Base-by-base conservation (phyloP, 2,329 filamentous ascomycete species). In the Monilinia aucupariae region DNA sequence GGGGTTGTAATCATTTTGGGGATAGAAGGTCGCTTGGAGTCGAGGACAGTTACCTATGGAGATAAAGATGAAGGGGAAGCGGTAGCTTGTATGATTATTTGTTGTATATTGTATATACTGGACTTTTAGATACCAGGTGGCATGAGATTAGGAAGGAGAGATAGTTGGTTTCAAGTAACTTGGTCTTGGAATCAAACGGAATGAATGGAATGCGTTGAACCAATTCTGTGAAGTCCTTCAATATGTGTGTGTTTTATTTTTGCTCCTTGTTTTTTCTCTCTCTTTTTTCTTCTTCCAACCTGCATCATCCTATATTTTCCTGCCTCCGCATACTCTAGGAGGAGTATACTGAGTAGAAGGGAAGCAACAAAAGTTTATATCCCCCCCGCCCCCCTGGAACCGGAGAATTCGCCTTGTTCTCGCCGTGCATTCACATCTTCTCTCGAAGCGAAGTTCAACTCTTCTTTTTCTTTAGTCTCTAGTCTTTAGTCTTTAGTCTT, bases 1-100 rank as follows among this genome's bases (percentile, higher is more conserved):
- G 52, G 54, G 25, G 54, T 47, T 56, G 54, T 56, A 56, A 47
- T 56, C 47, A 47, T 47, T 47, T 56, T 47, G 54, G 30, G 43
- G 30, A 56, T 47, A 20, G 4, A 8, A 15, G 20, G 25, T 47
- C 27, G 30, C 30, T 47, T 30, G n/a, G 41, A 56, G 20, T 20
- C 12, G 5, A 30, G 27, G 8, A 10, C 6, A 47, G 4, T 47
- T 56, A 47, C 27, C 47, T 56, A 56, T 47, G 54, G 54, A 27
- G n/a, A 34, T 17, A 41, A n/a, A 20, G 39, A 34, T 25, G 17
- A 32, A 17, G n/a, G 20, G n/a, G n/a, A 56, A 56, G n/a, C 30
- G n/a, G 27, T 25, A 8, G 54, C 30, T 37, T 47, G n/a, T 47
- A 56, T 56, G 54, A 12, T 56, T 56, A 47, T 13, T 34, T 47